These are phyloP conservation scores for Exophiala phaeomuriformis DNA, from an alignment of 2,329 filamentous ascomycete species.

Conservation along the genomic window DNA sequence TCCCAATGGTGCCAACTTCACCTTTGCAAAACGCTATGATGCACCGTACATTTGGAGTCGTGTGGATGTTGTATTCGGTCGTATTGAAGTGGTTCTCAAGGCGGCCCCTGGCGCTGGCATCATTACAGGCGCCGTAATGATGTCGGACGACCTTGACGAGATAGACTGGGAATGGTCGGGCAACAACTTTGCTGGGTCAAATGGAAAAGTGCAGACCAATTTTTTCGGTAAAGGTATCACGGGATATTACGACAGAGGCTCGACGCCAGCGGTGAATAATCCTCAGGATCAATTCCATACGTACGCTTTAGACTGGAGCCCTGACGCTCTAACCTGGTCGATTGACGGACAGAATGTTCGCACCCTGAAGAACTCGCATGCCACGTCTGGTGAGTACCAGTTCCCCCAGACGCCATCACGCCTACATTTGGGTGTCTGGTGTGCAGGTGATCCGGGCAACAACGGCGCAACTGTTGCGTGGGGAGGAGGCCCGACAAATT, in stretches of 20 bases:
- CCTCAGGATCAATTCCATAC: constrained; percentile 75
- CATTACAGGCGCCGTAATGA: constrained; percentile 88
- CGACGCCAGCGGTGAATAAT: constrained; percentile 63
- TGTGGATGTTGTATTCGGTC: constrained; percentile 50
- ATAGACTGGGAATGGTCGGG: constrained; percentile 96
- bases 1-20: constrained; percentile 45
- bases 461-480: constrained; percentile 76
- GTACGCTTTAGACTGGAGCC: constrained; percentile 89
- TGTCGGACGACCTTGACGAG: constrained; percentile 94
- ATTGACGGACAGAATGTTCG: constrained; percentile 74
- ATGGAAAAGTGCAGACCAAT: constrained; percentile 71
- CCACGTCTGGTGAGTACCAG: constrained; percentile 53
- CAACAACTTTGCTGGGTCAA: constrained; percentile 61
- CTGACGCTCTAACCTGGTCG: constrained; percentile 75
- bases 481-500: constrained; percentile 67
- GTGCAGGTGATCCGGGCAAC: constrained; percentile 72
- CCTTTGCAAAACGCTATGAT: constrained; percentile 42
- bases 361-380: constrained; percentile 60
- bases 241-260: constrained; percentile 69
- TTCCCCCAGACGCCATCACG: constrained; percentile 88
- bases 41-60: constrained; percentile 42
- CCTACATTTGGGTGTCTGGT: constrained; percentile 92
- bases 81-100: constrained; percentile 42
- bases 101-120: constrained; percentile 64
- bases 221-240: constrained; percentile 94